Evolutionary conservation across 805 yeast species (phyloP).

Genomic region (Cyberlindnera subsufficiens): DNA sequence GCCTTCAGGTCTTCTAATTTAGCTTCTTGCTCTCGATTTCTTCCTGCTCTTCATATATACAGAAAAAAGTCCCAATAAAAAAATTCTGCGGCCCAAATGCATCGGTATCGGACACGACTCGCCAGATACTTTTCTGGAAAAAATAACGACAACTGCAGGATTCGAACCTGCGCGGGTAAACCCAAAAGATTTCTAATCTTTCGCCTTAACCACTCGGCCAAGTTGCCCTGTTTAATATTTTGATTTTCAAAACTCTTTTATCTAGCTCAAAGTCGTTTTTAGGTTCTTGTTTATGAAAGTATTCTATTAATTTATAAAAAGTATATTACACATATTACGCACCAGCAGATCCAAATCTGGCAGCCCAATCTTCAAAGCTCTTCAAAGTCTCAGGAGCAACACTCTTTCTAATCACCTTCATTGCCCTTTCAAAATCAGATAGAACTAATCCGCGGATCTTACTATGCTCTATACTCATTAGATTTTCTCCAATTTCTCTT

Average conservation of each 20-base stretch:
- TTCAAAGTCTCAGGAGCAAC: constrained; percentile 77
- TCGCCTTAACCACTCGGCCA: constrained; percentile 69
- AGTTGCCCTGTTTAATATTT: constrained; percentile 26
- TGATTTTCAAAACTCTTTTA: no score
- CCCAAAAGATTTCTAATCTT: constrained; percentile 57
- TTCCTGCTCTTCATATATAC: no score
- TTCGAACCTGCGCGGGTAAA: constrained; percentile 62
- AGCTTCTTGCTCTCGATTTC: no score
- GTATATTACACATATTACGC: constrained; percentile 32
- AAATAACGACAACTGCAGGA: constrained; percentile 64
- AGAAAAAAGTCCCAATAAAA: no score
- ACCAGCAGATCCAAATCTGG: constrained; percentile 81
- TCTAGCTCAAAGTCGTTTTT: no score
- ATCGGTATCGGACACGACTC: constrained; percentile 5
- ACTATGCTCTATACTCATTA: constrained; percentile 62
- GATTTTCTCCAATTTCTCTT: constrained; percentile 80
- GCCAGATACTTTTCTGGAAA: not conserved
- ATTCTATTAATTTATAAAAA: constrained; percentile 5
- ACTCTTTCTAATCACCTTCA: constrained; percentile 79
- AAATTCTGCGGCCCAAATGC: constrained; percentile 1
- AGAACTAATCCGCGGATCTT: constrained; percentile 72
- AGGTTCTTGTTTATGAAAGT: not conserved
- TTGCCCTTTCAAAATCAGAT: constrained; percentile 68
- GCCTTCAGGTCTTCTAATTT: no score
- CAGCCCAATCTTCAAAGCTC: constrained; percentile 87